These are phyloP conservation scores for Calocybe cyanea DNA, from an alignment of 768 basidiomycete species.

Conservation along the genomic window DNA sequence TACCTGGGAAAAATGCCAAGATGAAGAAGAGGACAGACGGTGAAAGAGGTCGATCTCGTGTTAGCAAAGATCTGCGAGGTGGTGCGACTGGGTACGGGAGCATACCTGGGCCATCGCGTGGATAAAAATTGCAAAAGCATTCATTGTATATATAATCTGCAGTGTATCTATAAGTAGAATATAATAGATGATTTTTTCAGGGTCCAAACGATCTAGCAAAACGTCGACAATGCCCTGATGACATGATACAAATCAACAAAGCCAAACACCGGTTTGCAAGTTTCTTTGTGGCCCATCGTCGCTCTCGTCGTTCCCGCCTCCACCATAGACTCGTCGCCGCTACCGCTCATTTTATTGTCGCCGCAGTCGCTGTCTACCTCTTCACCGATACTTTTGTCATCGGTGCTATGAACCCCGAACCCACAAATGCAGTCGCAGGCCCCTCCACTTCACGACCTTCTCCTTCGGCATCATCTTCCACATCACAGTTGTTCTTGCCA, in stretches of 20 bases:
- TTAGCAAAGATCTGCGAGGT: conserved; percentile 45
- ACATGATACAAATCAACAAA: conserved; percentile 13
- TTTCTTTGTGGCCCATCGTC: conserved; percentile 16
- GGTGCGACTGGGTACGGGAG: conserved; percentile 27
- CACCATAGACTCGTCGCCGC: conserved; percentile 1
- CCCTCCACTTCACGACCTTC: conserved; percentile 43
- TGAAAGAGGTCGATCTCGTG: conserved; percentile 43
- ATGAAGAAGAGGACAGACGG: conserved; percentile 21
- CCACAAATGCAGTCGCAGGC: conserved; percentile 58
- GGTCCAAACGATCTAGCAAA: not conserved
- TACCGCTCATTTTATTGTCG: conserved; percentile 16
- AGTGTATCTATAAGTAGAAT: no score
- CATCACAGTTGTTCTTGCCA: conserved; percentile 33
- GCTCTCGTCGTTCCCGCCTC: conserved; percentile 14
- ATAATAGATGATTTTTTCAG: not conserved
- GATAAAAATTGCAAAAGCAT: not conserved
- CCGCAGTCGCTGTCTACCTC: conserved; percentile 19
- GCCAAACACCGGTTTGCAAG: conserved; percentile 19
- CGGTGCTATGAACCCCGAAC: conserved; percentile 35
- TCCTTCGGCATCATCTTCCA: conserved; percentile 24
- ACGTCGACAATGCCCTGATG: not conserved
- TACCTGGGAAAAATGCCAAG: conserved; percentile 15
- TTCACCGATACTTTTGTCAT: conserved; percentile 9
- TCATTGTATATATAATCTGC: no score
- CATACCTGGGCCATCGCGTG: not conserved